phyloP scores from a whole-genome alignment of 768 basidiomycete species.

The Boletellus sp. region DNA sequence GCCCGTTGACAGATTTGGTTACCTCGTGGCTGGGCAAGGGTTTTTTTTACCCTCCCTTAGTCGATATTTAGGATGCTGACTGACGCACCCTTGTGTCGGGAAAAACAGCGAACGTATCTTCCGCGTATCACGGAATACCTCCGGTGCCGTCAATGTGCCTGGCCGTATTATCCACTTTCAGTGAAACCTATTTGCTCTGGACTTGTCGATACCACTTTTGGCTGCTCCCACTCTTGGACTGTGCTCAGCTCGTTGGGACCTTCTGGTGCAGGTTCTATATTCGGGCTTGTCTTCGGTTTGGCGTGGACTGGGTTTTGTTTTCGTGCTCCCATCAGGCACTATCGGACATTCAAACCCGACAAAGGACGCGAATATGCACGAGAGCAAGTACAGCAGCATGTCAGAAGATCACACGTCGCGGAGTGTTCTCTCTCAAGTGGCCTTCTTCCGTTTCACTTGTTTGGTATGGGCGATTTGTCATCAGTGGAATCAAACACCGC shows the following conservation, averaged over 20 bases:
- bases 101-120: not conserved
- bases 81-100: not conserved
- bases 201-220: not conserved
- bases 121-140: slow-evolving; percentile 10
- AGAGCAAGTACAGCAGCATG: not conserved
- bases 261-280: slow-evolving; percentile 3
- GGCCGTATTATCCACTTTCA: not conserved
- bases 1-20: not conserved
- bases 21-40: slow-evolving; percentile 16
- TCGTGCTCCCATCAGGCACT: not conserved
- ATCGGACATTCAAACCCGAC: slow-evolving; percentile 4
- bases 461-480: not conserved
- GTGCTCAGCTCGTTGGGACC: not conserved
- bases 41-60: not conserved
- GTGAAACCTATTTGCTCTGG: not conserved
- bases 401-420: slow-evolving; percentile 4
- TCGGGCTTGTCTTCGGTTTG: slow-evolving; percentile 5
- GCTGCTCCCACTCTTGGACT: no score
- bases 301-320: not conserved
- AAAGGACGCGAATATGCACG: not conserved
- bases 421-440: slow-evolving; percentile 7
- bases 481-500: not conserved
- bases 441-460: not conserved
- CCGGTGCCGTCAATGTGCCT: slow-evolving; percentile 10
- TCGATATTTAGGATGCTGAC: not conserved